Conservation (phyloP, 2,329 filamentous ascomycete species). For the Bimuria novae-zelandiae region DNA sequence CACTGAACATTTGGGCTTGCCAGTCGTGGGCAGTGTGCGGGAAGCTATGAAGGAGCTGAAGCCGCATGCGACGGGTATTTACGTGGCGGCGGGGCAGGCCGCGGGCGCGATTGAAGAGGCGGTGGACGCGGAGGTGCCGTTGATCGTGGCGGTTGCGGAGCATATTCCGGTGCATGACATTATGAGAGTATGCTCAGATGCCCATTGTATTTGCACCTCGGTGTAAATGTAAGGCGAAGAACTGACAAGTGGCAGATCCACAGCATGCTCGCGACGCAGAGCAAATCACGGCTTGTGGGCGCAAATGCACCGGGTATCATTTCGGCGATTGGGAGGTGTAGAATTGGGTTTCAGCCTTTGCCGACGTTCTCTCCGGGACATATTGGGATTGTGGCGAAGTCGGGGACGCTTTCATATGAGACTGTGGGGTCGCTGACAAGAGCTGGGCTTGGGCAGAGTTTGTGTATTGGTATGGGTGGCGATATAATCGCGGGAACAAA, state of each 20-base stretch:
- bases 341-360: conserved; percentile 77
- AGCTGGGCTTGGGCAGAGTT: conserved; percentile 75
- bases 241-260: conserved; percentile 57
- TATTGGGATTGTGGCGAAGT: conserved; percentile 79
- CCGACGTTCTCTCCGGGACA: conserved; percentile 71
- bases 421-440: conserved; percentile 74
- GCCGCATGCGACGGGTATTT: conserved; percentile 79
- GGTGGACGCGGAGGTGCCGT: conserved; percentile 76
- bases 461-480: conserved; percentile 78
- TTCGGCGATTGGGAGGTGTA: conserved; percentile 70
- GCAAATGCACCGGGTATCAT: conserved; percentile 85
- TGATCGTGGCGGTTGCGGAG: conserved; percentile 79
- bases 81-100: conserved; percentile 76
- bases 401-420: conserved; percentile 79
- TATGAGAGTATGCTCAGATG: conserved; percentile 68
- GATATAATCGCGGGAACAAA: conserved; percentile 76
- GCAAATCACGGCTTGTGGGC: conserved; percentile 72
- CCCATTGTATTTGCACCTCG: too few relatives aligned
- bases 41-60: conserved; percentile 71
- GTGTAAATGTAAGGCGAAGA: neutral
- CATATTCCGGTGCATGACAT: conserved; percentile 81
- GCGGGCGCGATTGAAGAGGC: conserved; percentile 77
- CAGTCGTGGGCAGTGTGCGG: conserved; percentile 70
- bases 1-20: conserved; percentile 70
- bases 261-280: conserved; percentile 72